phyloP scores from a whole-genome alignment of 148 eudicot genomes.

The Rhododendron kiyosumense region DNA sequence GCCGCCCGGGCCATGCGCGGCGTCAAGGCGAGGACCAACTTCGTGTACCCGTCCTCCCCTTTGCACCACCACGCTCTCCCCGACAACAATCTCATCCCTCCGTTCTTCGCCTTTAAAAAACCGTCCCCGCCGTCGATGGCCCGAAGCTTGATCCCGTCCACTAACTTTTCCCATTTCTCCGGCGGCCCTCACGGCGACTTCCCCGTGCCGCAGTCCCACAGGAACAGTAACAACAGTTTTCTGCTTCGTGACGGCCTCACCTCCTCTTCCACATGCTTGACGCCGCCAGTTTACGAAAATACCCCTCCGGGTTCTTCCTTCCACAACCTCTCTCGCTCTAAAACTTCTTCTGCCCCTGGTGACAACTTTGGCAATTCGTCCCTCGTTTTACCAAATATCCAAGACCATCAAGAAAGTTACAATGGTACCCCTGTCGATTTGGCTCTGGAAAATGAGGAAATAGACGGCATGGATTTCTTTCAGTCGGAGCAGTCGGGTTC shows the following conservation, averaged over 20 bases:
- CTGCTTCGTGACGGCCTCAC: slow-evolving; percentile 2
- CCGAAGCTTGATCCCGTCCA: not conserved
- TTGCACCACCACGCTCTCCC: not conserved
- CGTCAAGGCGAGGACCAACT: slow-evolving; percentile 59
- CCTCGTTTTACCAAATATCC: not conserved
- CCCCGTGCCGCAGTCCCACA: slow-evolving; percentile 8
- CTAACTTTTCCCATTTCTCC: not conserved
- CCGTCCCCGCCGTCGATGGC: slow-evolving; percentile 26
- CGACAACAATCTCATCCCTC: not conserved
- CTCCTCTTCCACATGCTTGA: not conserved
- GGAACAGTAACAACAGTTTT: slow-evolving; percentile 11
- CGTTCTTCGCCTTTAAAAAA: slow-evolving; percentile 3
- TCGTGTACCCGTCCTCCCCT: slow-evolving; percentile 34
- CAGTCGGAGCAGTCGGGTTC: slow-evolving; percentile 39
- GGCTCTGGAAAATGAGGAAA: not conserved
- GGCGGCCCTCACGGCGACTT: not conserved
- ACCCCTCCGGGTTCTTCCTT: not conserved
- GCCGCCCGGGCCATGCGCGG: slow-evolving; percentile 87
- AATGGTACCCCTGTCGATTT: not conserved
- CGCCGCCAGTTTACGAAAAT: not conserved
- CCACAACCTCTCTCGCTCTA: not conserved
- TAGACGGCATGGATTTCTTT: slow-evolving; percentile 30
- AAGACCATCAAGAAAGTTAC: not conserved
- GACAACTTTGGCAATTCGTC: not conserved
- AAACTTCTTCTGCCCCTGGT: not conserved